Evolutionary conservation across 768 basidiomycete species (phyloP).

Genomic region (Panaeolus cyanescens): DNA sequence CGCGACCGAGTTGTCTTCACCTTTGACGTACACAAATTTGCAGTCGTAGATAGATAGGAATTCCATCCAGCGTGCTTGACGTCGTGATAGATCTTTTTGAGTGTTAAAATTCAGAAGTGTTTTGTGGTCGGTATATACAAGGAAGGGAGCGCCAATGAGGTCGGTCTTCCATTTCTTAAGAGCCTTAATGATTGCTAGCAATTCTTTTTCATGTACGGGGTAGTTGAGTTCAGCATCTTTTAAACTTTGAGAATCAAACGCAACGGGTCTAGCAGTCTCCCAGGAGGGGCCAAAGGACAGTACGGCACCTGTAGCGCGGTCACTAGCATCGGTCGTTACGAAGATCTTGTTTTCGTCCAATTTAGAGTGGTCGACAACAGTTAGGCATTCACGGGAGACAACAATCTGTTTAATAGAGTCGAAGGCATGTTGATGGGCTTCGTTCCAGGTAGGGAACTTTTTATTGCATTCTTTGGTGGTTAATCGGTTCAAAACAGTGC

Average conservation of each 20-base stretch:
- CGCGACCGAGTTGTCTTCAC: not conserved
- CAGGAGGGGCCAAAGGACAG: constrained; percentile 29
- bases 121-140: not conserved
- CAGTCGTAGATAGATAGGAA: not conserved
- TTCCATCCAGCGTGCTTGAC: not conserved
- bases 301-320: constrained; percentile 23
- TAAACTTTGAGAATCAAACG: constrained; percentile 24
- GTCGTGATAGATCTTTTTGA: not conserved
- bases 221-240: constrained; percentile 16
- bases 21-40: not conserved
- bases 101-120: not conserved
- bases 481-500: not conserved
- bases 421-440: constrained; percentile 18
- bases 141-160: not conserved
- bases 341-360: constrained; percentile 10
- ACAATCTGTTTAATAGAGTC: constrained; percentile 15
- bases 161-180: not conserved
- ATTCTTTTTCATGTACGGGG: constrained; percentile 1
- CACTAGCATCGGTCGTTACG: constrained; percentile 12
- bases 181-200: not conserved
- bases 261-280: constrained; percentile 31
- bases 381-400: constrained; percentile 12
- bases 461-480: constrained; percentile 9
- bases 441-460: constrained; percentile 21
- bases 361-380: constrained; percentile 12